Evolutionary conservation across 1,284 basidiomycete species (phyloP).

Genomic region (Takashimella tepidaria): DNA sequence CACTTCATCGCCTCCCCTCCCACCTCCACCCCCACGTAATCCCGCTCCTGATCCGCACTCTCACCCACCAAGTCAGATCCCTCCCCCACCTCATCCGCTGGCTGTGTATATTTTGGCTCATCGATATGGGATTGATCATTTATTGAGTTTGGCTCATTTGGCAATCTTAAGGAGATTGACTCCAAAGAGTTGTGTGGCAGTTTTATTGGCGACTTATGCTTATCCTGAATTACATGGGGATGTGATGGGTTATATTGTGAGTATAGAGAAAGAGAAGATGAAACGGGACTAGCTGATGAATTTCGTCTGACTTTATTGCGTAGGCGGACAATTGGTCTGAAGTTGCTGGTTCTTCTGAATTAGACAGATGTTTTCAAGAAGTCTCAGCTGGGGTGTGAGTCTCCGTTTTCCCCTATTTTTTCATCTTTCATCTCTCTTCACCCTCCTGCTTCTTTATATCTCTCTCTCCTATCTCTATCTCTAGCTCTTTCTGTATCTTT

Average conservation of each 20-base stretch:
- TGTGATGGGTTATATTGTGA: slow-evolving; percentile 37
- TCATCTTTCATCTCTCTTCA: no score
- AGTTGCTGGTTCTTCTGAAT: slow-evolving; percentile 28
- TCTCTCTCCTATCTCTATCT: no score
- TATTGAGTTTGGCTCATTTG: slow-evolving; percentile 63
- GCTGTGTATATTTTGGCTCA: slow-evolving; percentile 76
- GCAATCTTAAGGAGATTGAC: slow-evolving; percentile 71
- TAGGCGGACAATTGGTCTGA: slow-evolving; percentile 31
- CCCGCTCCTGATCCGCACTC: slow-evolving; percentile 61
- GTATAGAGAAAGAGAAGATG: slow-evolving; percentile 7
- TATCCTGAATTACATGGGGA: slow-evolving; percentile 35
- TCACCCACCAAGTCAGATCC: slow-evolving; percentile 55
- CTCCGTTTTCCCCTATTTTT: background rate
- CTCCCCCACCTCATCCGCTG: slow-evolving; percentile 56
- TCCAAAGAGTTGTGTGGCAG: slow-evolving; percentile 63
- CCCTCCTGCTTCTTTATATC: no score
- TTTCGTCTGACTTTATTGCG: slow-evolving; percentile 3
- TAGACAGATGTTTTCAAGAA: slow-evolving; percentile 37
- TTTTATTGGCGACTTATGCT: slow-evolving; percentile 50
- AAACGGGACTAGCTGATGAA: background rate
- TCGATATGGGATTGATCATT: slow-evolving; percentile 63
- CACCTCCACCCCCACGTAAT: slow-evolving; percentile 34
- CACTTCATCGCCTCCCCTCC: slow-evolving; percentile 49
- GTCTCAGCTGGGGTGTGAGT: slow-evolving; percentile 35
- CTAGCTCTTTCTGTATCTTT: no score